These are phyloP conservation scores for Coffea humblotiana DNA, from an alignment of 305 asterid genomes.

Conservation along the genomic window DNA sequence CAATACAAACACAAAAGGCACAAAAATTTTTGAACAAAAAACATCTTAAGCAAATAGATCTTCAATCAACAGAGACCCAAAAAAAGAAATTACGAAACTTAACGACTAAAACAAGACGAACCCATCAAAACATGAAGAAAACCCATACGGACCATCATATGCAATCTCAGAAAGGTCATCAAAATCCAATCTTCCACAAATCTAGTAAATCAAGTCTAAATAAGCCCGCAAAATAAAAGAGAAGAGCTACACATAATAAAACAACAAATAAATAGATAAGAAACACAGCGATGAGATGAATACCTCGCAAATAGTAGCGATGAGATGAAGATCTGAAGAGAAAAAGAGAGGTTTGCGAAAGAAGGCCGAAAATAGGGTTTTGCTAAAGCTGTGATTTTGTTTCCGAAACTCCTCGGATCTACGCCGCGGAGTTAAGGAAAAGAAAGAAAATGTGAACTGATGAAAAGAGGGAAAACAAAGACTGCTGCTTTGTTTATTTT, in stretches of 20 bases:
- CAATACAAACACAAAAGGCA: not conserved
- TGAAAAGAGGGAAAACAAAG: not conserved
- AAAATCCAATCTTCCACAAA: not conserved
- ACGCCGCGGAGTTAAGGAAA: conserved; percentile 71
- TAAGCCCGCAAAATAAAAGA: not conserved
- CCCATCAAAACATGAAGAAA: not conserved
- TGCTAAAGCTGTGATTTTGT: not conserved
- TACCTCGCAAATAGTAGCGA: conserved; percentile 8
- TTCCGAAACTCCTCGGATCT: conserved; percentile 78
- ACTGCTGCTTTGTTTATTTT: not conserved
- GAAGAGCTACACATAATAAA: not conserved
- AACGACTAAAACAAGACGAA: not conserved
- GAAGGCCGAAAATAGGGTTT: conserved; percentile 14
- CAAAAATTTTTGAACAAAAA: not conserved
- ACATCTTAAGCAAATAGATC: conserved; percentile 4
- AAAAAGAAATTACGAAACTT: not conserved
- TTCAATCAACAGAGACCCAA: not conserved
- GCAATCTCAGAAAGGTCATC: not conserved
- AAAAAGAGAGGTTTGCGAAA: not conserved
- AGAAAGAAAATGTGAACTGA: not conserved
- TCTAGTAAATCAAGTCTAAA: not conserved
- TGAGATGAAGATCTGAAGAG: conserved; percentile 17
- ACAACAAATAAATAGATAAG: not conserved
- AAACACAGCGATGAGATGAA: not conserved
- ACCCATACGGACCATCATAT: not conserved